phyloP scores from a whole-genome alignment of 1,284 basidiomycete genomes.

The Schizopora paradoxa region DNA sequence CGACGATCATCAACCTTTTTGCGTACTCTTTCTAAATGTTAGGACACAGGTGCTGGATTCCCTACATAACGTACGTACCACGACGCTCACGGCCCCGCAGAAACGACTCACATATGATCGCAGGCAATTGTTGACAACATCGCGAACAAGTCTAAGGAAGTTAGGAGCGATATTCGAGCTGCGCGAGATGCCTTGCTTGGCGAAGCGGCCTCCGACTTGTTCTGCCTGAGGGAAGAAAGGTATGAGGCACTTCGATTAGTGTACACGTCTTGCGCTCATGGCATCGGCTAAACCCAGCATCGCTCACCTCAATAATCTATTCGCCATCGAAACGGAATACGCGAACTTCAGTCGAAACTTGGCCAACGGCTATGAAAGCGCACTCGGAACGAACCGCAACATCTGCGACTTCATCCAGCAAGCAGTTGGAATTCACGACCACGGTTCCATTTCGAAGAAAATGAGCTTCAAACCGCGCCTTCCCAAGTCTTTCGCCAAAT shows the following conservation, averaged over 20 bases:
- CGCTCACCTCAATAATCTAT: conserved; percentile 35
- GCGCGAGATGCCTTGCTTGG: conserved; percentile 38
- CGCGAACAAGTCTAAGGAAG: conserved; percentile 35
- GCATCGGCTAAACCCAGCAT: conserved; percentile 29
- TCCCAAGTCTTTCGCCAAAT: too few relatives aligned
- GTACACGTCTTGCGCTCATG: conserved; percentile 15
- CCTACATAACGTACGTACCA: conserved; percentile 14
- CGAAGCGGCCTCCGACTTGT: conserved; percentile 37
- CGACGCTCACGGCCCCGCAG: not conserved
- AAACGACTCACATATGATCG: conserved; percentile 17
- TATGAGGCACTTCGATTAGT: conserved; percentile 20
- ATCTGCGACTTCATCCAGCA: conserved; percentile 26
- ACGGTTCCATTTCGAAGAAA: conserved; percentile 28
- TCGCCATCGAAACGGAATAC: conserved; percentile 40
- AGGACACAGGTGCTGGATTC: conserved; percentile 15
- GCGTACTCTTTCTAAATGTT: too few relatives aligned
- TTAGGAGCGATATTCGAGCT: conserved; percentile 36
- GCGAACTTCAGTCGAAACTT: conserved; percentile 31
- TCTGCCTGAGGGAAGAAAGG: conserved; percentile 35
- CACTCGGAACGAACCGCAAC: conserved; percentile 28
- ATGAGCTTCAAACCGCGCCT: too few relatives aligned
- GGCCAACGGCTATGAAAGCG: conserved; percentile 30
- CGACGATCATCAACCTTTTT: too few relatives aligned
- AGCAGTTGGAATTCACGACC: conserved; percentile 34
- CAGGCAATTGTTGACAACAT: conserved; percentile 42